These are phyloP conservation scores for Tricholoma sp. DNA, from an alignment of 768 basidiomycete genomes.

Conservation along the genomic window DNA sequence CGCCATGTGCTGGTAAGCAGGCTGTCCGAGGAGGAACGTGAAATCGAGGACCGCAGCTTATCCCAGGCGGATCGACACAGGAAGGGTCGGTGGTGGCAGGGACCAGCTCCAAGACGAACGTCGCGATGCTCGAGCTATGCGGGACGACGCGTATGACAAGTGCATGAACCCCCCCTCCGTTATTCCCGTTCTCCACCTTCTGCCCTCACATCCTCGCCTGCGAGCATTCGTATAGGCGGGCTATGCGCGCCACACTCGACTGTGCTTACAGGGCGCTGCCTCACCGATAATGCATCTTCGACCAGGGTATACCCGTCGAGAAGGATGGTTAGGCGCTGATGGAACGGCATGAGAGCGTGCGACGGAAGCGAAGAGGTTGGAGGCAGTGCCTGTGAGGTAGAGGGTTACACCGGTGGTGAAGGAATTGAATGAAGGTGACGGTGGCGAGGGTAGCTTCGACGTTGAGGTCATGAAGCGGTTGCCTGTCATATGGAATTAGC, in stretches of 20 bases:
- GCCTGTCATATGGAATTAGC: no score
- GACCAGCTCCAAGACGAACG: constrained; percentile 40
- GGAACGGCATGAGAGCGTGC: constrained; percentile 51
- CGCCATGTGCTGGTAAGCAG: constrained; percentile 49
- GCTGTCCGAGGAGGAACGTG: constrained; percentile 41
- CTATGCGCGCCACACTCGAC: constrained; percentile 46
- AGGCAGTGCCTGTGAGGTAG: constrained; percentile 57
- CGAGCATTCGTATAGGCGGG: constrained; percentile 49
- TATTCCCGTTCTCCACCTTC: constrained; percentile 25
- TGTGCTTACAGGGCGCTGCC: constrained; percentile 28
- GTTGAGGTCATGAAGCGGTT: constrained; percentile 65
- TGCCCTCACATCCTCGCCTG: constrained; percentile 36
- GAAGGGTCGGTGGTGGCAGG: constrained; percentile 13
- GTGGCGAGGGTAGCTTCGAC: constrained; percentile 49
- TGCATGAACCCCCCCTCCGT: constrained; percentile 24
- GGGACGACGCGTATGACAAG: constrained; percentile 33
- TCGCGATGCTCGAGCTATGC: constrained; percentile 46
- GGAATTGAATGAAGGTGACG: constrained; percentile 49
- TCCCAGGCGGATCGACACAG: constrained; percentile 34
- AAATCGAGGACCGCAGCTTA: constrained; percentile 56
- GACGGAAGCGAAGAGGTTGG: constrained; percentile 45
- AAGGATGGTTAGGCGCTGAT: constrained; percentile 44
- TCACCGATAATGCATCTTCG: constrained; percentile 47
- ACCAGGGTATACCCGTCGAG: constrained; percentile 51
- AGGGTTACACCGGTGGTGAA: constrained; percentile 52